Conservation (phyloP, 441 rosid species). For the Sinapis alba region DNA sequence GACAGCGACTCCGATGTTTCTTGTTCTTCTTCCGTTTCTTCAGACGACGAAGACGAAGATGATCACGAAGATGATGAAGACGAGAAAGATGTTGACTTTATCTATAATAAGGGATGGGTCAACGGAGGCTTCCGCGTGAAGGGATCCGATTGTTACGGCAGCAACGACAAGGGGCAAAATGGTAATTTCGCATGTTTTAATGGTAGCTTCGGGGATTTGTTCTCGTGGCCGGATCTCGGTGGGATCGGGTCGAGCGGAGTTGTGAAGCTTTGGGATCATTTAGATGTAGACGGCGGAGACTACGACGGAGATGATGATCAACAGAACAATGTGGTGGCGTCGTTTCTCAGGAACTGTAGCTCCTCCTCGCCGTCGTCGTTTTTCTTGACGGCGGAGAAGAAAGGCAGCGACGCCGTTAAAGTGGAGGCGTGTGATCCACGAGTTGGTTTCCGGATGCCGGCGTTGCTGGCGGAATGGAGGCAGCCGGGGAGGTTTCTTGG, state of each 20-base stretch:
- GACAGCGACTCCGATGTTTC: slow-evolving; percentile 51
- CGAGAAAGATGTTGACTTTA: slow-evolving; percentile 36
- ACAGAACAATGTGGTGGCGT: slow-evolving; percentile 5
- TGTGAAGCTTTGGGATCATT: slow-evolving; percentile 86
- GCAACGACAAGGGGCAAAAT: slow-evolving; percentile 39
- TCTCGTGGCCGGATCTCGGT: slow-evolving; percentile 68
- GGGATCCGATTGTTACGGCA: slow-evolving; percentile 40
- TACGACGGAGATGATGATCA: background rate
- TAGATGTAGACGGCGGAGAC: slow-evolving; percentile 38
- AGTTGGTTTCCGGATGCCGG: slow-evolving; percentile 49
- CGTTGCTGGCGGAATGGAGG: slow-evolving; percentile 69
- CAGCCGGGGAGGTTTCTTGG: slow-evolving; percentile 46
- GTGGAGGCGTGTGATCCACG: slow-evolving; percentile 76
- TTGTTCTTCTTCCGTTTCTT: slow-evolving; percentile 42
- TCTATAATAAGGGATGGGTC: slow-evolving; percentile 18
- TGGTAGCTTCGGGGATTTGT: slow-evolving; percentile 58
- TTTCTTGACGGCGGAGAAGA: slow-evolving; percentile 47
- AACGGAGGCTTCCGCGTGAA: slow-evolving; percentile 49
- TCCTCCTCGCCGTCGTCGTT: slow-evolving; percentile 46
- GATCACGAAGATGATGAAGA: slow-evolving; percentile 34
- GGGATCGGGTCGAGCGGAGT: slow-evolving; percentile 60
- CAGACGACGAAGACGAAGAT: slow-evolving; percentile 36
- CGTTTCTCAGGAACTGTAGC: slow-evolving; percentile 32
- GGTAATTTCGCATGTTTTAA: slow-evolving; percentile 32
- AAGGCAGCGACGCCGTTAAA: slow-evolving; percentile 30